These are phyloP conservation scores for Aureobasidium vineae DNA, from an alignment of 2,329 filamentous ascomycete genomes.

Conservation along the genomic window DNA sequence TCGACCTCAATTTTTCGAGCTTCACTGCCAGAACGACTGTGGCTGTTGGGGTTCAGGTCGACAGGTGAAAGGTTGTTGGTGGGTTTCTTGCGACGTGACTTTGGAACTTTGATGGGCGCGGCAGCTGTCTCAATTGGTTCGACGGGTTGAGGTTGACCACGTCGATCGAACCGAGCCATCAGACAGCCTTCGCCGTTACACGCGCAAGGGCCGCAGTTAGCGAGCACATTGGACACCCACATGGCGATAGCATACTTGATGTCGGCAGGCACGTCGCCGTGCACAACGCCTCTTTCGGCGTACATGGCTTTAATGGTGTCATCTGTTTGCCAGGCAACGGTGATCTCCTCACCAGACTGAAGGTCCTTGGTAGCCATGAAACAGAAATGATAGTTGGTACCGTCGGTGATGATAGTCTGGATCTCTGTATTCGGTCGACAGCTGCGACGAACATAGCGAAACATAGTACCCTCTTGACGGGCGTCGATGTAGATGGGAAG, in stretches of 20 bases:
- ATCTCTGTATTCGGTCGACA: constrained; percentile 87
- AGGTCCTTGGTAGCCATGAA: constrained; percentile 81
- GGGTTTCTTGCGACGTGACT: constrained; percentile 50
- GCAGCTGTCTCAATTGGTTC: constrained; percentile 30
- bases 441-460: constrained; percentile 88
- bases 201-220: constrained; percentile 76
- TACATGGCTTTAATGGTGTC: constrained; percentile 28
- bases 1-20: constrained; percentile 47
- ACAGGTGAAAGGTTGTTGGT: constrained; percentile 53
- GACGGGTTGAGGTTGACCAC: constrained; percentile 29
- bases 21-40: constrained; percentile 62
- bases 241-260: constrained; percentile 54
- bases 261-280: constrained; percentile 23
- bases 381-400: constrained; percentile 86
- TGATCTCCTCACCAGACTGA: constrained; percentile 68
- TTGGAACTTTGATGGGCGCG: constrained; percentile 39
- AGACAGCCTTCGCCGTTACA: constrained; percentile 54
- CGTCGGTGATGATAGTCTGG: constrained; percentile 78
- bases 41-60: constrained; percentile 53
- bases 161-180: constrained; percentile 40
- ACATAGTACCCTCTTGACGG: constrained; percentile 76
- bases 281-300: constrained; percentile 14
- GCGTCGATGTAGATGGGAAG: constrained; percentile 94
- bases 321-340: constrained; percentile 52
- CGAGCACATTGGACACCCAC: constrained; percentile 68